Evolutionary conservation across 257 asterid species (phyloP).

Genomic region (Solanum phureja): DNA sequence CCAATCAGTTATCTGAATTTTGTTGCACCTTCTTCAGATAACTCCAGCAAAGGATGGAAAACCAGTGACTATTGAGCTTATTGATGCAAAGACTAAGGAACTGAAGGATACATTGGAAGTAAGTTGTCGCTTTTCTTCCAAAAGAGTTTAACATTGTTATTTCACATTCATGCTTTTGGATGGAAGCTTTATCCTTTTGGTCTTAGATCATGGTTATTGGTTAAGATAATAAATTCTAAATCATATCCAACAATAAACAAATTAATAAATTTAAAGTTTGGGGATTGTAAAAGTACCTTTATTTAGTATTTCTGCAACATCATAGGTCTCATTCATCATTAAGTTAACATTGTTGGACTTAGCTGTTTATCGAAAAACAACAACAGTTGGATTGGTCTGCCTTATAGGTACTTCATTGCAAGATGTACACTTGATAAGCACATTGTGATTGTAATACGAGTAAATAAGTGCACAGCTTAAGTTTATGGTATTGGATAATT

Average conservation of each 20-base stretch:
- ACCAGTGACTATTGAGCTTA: conserved; percentile 89
- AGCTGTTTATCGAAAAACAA: neutral
- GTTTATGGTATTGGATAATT: neutral
- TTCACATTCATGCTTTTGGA: neutral
- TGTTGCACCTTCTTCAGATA: conserved; percentile 30
- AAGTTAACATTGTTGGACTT: neutral
- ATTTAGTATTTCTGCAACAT: neutral
- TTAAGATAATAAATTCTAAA: conserved; percentile 5
- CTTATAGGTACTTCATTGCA: neutral
- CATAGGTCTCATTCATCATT: neutral
- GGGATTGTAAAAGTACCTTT: neutral
- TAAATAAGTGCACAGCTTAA: neutral
- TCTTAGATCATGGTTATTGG: neutral
- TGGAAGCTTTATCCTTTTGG: neutral
- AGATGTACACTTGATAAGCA: neutral
- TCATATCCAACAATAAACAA: neutral
- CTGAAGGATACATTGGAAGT: conserved; percentile 84
- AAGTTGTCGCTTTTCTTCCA: neutral
- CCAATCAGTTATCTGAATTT: neutral
- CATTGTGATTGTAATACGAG: neutral
- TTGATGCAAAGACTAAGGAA: conserved; percentile 97
- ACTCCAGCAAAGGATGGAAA: conserved; percentile 97
- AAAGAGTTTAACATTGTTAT: neutral
- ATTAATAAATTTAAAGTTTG: neutral
- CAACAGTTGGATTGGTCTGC: neutral